These are phyloP conservation scores for Hygrophorus pudorinus DNA, from an alignment of 768 basidiomycete genomes.

Conservation along the genomic window DNA sequence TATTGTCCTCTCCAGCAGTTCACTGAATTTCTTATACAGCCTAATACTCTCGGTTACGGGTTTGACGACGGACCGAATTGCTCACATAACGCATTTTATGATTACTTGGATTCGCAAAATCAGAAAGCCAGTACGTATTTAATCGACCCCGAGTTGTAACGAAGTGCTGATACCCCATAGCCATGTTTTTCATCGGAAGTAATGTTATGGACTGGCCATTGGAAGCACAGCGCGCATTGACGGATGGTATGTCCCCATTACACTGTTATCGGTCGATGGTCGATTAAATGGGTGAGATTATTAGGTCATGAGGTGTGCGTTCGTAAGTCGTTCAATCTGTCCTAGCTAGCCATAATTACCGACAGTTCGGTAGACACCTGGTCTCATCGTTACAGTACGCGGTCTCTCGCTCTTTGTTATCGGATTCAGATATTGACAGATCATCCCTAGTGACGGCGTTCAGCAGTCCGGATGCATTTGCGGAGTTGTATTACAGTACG, in stretches of 20 bases:
- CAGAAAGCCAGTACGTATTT: slow-evolving; percentile 48
- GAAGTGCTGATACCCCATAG: slow-evolving; percentile 17
- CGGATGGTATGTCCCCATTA: slow-evolving; percentile 30
- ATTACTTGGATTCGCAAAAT: slow-evolving; percentile 38
- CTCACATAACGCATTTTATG: slow-evolving; percentile 53
- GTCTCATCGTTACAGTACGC: slow-evolving; percentile 46
- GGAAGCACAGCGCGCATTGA: slow-evolving; percentile 41
- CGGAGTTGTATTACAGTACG: slow-evolving; percentile 69
- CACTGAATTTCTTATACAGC: slow-evolving; percentile 20
- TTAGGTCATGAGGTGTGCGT: slow-evolving; percentile 49
- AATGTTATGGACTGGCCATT: slow-evolving; percentile 47
- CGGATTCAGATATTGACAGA: neutral
- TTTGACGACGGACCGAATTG: slow-evolving; percentile 64
- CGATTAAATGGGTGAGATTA: neutral
- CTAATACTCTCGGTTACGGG: slow-evolving; percentile 45
- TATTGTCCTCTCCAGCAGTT: neutral
- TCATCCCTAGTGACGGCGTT: slow-evolving; percentile 41
- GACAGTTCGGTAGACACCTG: slow-evolving; percentile 32
- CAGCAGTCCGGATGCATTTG: slow-evolving; percentile 56
- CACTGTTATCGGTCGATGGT: neutral
- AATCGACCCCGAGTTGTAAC: neutral
- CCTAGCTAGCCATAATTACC: neutral
- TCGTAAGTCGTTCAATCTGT: slow-evolving; percentile 29
- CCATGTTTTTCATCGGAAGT: slow-evolving; percentile 55
- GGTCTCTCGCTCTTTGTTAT: neutral